phyloP scores from a whole-genome alignment of 2,329 filamentous ascomycete genomes.

The Cercospora zeina region DNA sequence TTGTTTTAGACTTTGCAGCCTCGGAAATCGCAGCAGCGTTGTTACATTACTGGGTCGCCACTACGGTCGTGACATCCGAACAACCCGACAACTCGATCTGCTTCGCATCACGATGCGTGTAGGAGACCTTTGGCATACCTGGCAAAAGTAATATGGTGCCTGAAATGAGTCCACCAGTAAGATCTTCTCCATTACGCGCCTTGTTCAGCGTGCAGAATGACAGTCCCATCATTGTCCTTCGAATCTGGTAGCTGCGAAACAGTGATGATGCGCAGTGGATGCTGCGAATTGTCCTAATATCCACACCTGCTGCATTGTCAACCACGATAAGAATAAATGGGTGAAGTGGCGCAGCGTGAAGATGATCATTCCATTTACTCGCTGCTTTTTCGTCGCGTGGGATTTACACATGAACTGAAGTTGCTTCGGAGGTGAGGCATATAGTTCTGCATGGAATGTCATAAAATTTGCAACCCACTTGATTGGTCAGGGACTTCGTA shows the following conservation, averaged over 20 bases:
- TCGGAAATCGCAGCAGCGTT: slow-evolving; percentile 17
- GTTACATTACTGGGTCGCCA: not conserved
- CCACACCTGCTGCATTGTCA: not conserved
- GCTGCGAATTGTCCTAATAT: not conserved
- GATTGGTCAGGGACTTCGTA: not conserved
- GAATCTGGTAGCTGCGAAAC: too few relatives aligned
- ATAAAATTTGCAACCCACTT: not conserved
- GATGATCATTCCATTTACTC: not conserved
- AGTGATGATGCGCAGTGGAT: not conserved
- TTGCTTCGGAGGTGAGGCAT: not conserved
- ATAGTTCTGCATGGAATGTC: not conserved
- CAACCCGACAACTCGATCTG: not conserved
- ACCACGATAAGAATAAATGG: not conserved
- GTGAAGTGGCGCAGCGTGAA: not conserved
- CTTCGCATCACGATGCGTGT: not conserved
- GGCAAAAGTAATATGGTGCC: not conserved
- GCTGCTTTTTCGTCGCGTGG: not conserved
- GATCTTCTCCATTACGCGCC: not conserved
- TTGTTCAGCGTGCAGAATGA: not conserved
- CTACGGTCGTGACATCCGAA: not conserved
- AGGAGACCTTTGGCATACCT: not conserved
- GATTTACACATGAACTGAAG: not conserved
- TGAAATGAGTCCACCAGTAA: not conserved
- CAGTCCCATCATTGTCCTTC: not conserved
- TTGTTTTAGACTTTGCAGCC: slow-evolving; percentile 20